Conservation (phyloP, 164 flowering plant species). For the Stephania japonica region DNA sequence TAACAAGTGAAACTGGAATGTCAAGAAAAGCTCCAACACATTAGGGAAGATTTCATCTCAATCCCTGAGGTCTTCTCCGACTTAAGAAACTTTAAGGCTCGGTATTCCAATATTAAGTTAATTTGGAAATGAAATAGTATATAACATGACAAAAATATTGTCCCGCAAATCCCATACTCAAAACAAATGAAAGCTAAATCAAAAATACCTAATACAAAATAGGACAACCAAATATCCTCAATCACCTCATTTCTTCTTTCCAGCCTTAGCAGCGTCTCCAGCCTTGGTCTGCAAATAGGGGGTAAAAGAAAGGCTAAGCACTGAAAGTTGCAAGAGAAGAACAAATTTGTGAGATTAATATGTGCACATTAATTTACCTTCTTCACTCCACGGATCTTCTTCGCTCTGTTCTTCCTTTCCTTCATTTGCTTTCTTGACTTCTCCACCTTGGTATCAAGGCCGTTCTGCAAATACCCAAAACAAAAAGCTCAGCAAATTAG, state of each 20-base stretch:
- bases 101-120: background rate
- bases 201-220: background rate
- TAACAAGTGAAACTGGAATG: background rate
- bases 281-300: conserved; percentile 25
- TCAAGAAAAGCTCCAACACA: background rate
- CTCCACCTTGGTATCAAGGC: conserved; percentile 30
- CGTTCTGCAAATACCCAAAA: conserved; percentile 21
- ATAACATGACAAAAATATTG: background rate
- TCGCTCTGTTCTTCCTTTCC: conserved; percentile 32
- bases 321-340: background rate
- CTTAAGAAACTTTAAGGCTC: background rate
- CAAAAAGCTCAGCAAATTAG: background rate
- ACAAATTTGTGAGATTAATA: background rate
- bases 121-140: background rate
- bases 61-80: background rate
- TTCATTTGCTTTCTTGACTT: conserved; percentile 31
- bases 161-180: background rate
- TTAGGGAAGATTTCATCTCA: background rate
- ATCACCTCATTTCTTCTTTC: conserved; percentile 23
- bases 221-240: background rate
- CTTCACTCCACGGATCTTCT: conserved; percentile 29
- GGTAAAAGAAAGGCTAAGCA: background rate
- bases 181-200: background rate
- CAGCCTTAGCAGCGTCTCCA: conserved; percentile 27
- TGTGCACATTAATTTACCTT: conserved; percentile 14